These are phyloP conservation scores for Myriosclerotinia curreyana DNA, from an alignment of 2,329 filamentous ascomycete genomes.

Conservation along the genomic window DNA sequence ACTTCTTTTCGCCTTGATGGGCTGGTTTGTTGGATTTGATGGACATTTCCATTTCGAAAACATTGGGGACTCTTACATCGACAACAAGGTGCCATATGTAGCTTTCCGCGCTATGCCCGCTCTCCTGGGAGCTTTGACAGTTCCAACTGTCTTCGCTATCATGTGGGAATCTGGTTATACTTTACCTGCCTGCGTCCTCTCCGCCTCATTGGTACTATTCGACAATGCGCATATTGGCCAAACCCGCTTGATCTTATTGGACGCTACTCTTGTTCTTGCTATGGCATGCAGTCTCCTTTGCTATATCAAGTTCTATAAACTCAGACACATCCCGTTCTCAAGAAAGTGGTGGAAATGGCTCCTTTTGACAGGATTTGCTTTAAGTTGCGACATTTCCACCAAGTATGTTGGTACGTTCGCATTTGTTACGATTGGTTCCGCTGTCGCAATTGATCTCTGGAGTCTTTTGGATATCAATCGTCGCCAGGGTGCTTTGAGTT, in stretches of 20 bases:
- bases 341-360: conserved; percentile 99
- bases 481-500: conserved; percentile 71
- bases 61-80: conserved; percentile 96
- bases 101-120: conserved; percentile 93
- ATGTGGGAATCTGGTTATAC: conserved; percentile 99
- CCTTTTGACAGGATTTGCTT: conserved; percentile 84
- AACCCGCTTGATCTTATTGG: conserved; percentile 89
- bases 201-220: conserved; percentile 81
- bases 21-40: conserved; percentile 96
- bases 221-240: conserved; percentile 98
- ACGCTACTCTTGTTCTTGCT: conserved; percentile 89
- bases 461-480: conserved; percentile 87
- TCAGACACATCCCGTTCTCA: conserved; percentile 82
- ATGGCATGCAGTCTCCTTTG: conserved; percentile 93
- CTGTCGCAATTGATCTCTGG: conserved; percentile 93
- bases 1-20: conserved; percentile 93
- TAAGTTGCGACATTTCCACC: conserved; percentile 97
- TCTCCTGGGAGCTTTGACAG: conserved; percentile 84
- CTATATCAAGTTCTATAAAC: conserved; percentile 98
- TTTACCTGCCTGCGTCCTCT: conserved; percentile 84
- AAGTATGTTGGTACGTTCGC: conserved; percentile 98
- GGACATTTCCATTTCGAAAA: conserved; percentile 98
- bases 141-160: conserved; percentile 91
- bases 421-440: conserved; percentile 94
- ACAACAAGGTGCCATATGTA: conserved; percentile 95